Evolutionary conservation across 1,139 yeast species (phyloP).

Genomic region (Meyerozyma smithsonii): DNA sequence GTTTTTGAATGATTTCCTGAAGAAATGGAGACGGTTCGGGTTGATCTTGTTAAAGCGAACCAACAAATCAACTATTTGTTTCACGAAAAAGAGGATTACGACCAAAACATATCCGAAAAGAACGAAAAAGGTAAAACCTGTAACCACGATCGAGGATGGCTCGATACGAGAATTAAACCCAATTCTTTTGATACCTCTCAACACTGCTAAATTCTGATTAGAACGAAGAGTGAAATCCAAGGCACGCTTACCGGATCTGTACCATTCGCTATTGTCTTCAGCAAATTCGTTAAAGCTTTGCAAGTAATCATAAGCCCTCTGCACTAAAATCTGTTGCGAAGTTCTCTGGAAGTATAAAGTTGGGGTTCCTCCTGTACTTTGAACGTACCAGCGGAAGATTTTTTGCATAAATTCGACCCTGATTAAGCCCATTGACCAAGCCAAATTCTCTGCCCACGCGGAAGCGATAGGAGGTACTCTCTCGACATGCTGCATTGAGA

Average conservation of each 20-base stretch:
- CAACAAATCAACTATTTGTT: slow-evolving; percentile 46
- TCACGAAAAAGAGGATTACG: slow-evolving; percentile 44
- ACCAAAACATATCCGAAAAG: slow-evolving; percentile 54
- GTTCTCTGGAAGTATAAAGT: slow-evolving; percentile 54
- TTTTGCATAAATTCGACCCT: slow-evolving; percentile 66
- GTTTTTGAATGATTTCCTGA: slow-evolving; percentile 48
- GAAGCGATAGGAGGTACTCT: slow-evolving; percentile 75
- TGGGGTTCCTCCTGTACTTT: slow-evolving; percentile 74
- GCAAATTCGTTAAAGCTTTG: slow-evolving; percentile 20
- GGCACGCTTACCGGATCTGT: slow-evolving; percentile 16
- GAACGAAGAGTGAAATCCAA: slow-evolving; percentile 31
- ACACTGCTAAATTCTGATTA: slow-evolving; percentile 49
- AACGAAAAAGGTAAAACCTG: slow-evolving; percentile 73
- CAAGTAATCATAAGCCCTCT: slow-evolving; percentile 45
- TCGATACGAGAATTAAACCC: slow-evolving; percentile 67
- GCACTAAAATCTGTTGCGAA: slow-evolving; percentile 60
- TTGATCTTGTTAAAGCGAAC: slow-evolving; percentile 41
- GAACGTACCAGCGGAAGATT: slow-evolving; percentile 77
- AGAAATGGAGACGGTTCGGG: slow-evolving; percentile 42
- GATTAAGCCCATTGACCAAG: slow-evolving; percentile 84
- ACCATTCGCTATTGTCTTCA: slow-evolving; percentile 7
- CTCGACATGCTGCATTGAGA: slow-evolving; percentile 69
- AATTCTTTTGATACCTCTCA: slow-evolving; percentile 72
- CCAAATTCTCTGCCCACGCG: slow-evolving; percentile 76
- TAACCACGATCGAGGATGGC: slow-evolving; percentile 66